These are phyloP conservation scores for Mychonastes homosphaera DNA, from an alignment of 139 green algal species.

Conservation along the genomic window DNA sequence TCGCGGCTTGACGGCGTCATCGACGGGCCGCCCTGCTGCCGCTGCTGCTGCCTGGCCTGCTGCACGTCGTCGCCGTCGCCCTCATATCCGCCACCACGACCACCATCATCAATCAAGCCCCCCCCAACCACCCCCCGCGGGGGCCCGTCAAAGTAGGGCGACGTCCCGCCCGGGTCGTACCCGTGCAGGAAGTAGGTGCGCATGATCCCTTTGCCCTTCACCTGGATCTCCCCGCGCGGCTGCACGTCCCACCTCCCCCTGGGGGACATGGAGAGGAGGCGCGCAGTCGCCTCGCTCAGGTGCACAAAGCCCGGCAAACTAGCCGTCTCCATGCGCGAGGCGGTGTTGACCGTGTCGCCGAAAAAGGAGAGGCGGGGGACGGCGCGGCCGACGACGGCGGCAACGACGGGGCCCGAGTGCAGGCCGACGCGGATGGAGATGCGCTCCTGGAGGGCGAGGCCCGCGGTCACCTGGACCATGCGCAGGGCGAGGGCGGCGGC, in stretches of 20 bases:
- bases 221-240: no score
- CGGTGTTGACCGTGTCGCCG: constrained; percentile 23
- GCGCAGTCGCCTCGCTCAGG: constrained; percentile 6
- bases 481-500: constrained; percentile 11
- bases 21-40: no score
- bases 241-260: no score
- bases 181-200: constrained; percentile 24
- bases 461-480: constrained; percentile 9
- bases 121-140: no score
- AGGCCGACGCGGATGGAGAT: constrained; percentile 15
- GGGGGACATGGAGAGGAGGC: constrained; percentile 6
- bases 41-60: no score
- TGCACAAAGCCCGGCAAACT: constrained; percentile 9
- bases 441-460: neutral
- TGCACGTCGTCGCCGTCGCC: no score
- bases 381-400: constrained; percentile 18
- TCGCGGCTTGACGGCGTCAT: no score
- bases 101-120: no score
- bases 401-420: constrained; percentile 16
- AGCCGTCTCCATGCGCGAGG: constrained; percentile 20
- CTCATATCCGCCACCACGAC: no score
- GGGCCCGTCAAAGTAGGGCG: no score
- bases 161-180: no score
- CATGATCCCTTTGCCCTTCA: constrained; percentile 32
- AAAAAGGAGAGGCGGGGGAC: constrained; percentile 9